Percentiles rank a stretch among this genome's conserved stretches.
Conservation (phyloP, 257 asterid genomes). For the Solanum appendiculatum region DNA sequence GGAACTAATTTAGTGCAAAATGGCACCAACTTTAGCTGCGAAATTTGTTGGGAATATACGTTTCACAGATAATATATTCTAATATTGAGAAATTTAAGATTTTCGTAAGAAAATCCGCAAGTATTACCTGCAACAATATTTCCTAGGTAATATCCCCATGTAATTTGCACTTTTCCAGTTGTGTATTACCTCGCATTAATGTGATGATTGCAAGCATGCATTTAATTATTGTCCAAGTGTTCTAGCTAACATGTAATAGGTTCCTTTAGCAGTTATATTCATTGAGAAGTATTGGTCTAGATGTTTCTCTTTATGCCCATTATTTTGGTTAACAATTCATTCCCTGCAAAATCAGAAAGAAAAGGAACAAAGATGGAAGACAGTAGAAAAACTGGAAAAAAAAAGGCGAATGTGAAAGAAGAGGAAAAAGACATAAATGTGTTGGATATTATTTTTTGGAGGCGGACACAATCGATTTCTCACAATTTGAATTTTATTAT, state of each 20-base stretch:
- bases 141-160: no score
- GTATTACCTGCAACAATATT: no score
- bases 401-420: background rate
- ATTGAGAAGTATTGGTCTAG: background rate
- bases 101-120: no score
- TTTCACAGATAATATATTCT: no score
- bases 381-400: background rate
- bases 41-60: no score
- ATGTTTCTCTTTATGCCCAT: background rate
- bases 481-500: no score
- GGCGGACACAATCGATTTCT: no score
- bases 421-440: background rate
- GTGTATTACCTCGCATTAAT: background rate
- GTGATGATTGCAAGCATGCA: background rate
- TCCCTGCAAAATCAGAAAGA: background rate
- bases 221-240: background rate
- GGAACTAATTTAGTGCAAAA: no score
- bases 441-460: no score
- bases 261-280: background rate
- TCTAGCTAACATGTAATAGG: background rate
- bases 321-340: background rate
- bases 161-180: no score
- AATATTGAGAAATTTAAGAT: no score
- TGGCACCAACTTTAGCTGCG: no score
- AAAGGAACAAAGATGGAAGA: background rate